Evolutionary conservation across 1,284 basidiomycete species (phyloP), one percentile per base, ranked within the genome.

Genomic region (Pascua guehoae): DNA sequence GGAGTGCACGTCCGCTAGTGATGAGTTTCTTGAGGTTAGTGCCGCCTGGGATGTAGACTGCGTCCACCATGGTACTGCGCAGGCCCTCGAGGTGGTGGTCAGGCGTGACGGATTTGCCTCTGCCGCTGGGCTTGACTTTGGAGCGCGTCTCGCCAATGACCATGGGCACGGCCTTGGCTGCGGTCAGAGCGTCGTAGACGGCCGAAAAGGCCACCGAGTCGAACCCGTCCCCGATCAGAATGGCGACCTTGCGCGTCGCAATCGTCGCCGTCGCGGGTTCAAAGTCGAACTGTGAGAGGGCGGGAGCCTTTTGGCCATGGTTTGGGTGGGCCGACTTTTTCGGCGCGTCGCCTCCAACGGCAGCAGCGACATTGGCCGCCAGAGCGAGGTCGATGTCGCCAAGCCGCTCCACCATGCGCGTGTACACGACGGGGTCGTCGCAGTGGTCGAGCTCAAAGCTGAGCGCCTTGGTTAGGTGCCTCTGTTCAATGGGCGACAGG

Each of bases 371-470:
- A 36, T 79, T 70, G 55, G 82, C 81, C 0, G 88, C 87, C 43
- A 91, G 81, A 7, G 85, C 81, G 64, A 84, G 78, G 72, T 89
- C 84, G 69, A 92, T 68, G 47, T 70, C 80, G 68, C 84, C 86
- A 60, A 89, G 81, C 4, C 86, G 70, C 50, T 83, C 79, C 51
- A 86, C 83, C 70, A 88, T 87, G 2, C 79, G 79, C 69, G 84
- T 78, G 70, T 86, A 87, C 1, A 92, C 87, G 4, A 79, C 73
- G 0, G 83, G 81, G 61, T 91, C 88, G 57, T 88, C 84, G 74
- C 87, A 88, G 66, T 90, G 87, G 53, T 83, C 84, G 41, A 91
- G 80, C 74, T 91, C 89, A 72, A 91, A 91, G 12, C 84, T 83
- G 58, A 88, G 80, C 1, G 88, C 88, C 5, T 73, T 68, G 49